Evolutionary conservation across 495 filamentous ascomycete genomes (phyloP).

Genomic region (Cenococcum geophilum): DNA sequence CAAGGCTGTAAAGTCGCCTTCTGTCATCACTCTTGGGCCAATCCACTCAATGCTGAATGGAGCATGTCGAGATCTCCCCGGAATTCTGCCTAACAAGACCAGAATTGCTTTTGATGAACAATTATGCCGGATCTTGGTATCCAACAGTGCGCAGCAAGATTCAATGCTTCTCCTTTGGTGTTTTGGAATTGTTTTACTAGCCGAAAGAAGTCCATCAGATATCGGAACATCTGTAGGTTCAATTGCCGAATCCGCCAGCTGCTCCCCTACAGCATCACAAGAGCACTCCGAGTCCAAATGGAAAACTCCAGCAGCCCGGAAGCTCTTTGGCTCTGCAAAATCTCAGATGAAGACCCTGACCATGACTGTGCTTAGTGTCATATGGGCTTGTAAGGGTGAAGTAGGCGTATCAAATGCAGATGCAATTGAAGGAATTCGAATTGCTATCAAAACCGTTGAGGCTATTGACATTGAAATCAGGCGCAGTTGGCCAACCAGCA

Average conservation of each 20-base stretch:
- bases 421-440: conserved; percentile 44
- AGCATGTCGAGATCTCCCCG: conserved; percentile 26
- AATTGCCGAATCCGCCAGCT: neutral
- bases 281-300: conserved; percentile 8
- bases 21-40: conserved; percentile 20
- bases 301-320: conserved; percentile 21
- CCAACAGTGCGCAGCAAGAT: conserved; percentile 6
- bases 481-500: conserved; percentile 38
- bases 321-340: conserved; percentile 47
- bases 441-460: conserved; percentile 47
- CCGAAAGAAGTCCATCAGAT: conserved; percentile 11
- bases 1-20: conserved; percentile 21
- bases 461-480: conserved; percentile 42
- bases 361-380: conserved; percentile 48
- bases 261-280: neutral
- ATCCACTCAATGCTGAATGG: conserved; percentile 33
- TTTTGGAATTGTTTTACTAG: conserved; percentile 18
- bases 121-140: conserved; percentile 27
- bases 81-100: conserved; percentile 18
- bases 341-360: conserved; percentile 49
- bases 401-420: conserved; percentile 39
- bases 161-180: conserved; percentile 23
- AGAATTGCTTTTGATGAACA: conserved; percentile 26
- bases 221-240: neutral
- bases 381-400: conserved; percentile 48